Conservation (phyloP, 1,284 basidiomycete species). For the Marasmius sp. region DNA sequence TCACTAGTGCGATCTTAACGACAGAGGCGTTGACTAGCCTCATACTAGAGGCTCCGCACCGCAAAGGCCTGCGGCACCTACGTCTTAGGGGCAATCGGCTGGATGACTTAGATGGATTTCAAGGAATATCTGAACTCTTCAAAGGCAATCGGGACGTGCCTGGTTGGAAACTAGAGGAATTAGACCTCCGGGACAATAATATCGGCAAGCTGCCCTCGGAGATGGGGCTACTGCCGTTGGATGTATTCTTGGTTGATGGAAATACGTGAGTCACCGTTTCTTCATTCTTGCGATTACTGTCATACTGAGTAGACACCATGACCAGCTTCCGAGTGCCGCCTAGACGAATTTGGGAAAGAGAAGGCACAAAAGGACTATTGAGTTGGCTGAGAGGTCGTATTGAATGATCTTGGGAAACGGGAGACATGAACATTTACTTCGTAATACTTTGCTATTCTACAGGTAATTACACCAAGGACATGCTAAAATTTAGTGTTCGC, state of each 20-base stretch:
- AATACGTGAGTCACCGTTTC: constrained; percentile 60
- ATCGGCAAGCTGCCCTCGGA: constrained; percentile 65
- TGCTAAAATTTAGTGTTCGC: neutral
- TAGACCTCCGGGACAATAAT: constrained; percentile 79
- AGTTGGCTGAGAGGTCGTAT: constrained; percentile 73
- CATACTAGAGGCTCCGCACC: constrained; percentile 44
- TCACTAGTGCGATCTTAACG: constrained; percentile 54
- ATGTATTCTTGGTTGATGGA: constrained; percentile 81
- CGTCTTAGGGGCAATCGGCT: constrained; percentile 67
- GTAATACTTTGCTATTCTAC: no score
- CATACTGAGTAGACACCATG: neutral
- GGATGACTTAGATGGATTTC: constrained; percentile 59
- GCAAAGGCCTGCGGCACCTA: constrained; percentile 61
- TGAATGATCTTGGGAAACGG: constrained; percentile 37
- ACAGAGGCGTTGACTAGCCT: constrained; percentile 45
- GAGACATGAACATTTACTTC: no score
- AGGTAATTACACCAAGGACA: neutral
- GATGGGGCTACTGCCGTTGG: constrained; percentile 70
- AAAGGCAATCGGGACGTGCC: constrained; percentile 60
- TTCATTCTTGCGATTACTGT: constrained; percentile 2
- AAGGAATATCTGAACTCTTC: constrained; percentile 57
- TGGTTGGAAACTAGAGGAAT: constrained; percentile 73
- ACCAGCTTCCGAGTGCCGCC: constrained; percentile 81
- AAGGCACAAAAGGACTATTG: constrained; percentile 78
- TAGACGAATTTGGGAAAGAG: constrained; percentile 77